A percentile compares a stretch with the other conserved stretches of the same genome.
Conservation (phyloP, 257 asterid genomes). For the Scutellaria minor region DNA sequence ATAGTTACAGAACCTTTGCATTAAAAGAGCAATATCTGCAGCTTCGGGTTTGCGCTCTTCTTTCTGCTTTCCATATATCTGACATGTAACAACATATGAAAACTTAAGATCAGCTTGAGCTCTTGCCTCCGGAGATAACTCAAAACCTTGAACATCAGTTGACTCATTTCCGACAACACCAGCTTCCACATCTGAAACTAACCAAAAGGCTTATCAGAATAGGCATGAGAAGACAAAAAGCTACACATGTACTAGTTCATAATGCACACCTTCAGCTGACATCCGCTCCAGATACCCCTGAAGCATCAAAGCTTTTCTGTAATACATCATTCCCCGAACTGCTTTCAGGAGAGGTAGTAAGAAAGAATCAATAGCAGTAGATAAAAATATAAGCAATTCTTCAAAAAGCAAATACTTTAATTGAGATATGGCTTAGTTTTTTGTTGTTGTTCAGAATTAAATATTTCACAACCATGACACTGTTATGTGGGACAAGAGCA, state of each 20-base stretch:
- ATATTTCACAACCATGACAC: constrained; percentile 25
- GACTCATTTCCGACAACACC: constrained; percentile 53
- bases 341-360: constrained; percentile 40
- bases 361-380: constrained; percentile 27
- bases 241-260: constrained; percentile 11
- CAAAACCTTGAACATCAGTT: constrained; percentile 75
- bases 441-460: background rate
- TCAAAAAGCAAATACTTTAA: constrained; percentile 24
- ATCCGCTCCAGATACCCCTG: constrained; percentile 82
- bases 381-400: constrained; percentile 33
- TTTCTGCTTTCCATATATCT: constrained; percentile 97
- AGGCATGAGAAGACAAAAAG: constrained; percentile 25
- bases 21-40: constrained; percentile 92
- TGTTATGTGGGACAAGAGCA: constrained; percentile 2
- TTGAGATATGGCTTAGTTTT: background rate
- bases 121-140: constrained; percentile 96
- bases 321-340: constrained; percentile 99
- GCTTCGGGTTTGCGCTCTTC: constrained; percentile 98
- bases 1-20: constrained; percentile 77
- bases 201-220: constrained; percentile 27
- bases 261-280: constrained; percentile 70
- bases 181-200: constrained; percentile 69
- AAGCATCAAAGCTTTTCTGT: constrained; percentile 97
- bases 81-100: constrained; percentile 96
- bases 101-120: constrained; percentile 95